Evolutionary conservation across 345 rosid genomes (phyloP).

Genomic region (Brassica rapa): DNA sequence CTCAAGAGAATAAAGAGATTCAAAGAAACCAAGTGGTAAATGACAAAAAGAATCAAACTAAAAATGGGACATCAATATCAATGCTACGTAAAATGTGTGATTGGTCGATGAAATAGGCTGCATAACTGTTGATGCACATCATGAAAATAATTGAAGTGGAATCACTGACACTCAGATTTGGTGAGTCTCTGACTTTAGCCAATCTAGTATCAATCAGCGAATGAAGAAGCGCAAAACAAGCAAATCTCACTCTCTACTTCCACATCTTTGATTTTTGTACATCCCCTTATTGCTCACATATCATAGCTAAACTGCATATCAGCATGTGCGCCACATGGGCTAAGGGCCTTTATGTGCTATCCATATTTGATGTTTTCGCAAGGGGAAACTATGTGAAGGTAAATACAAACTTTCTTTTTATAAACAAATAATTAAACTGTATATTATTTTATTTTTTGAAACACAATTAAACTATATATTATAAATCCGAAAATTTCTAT

Average conservation of each 20-base stretch:
- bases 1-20: not conserved
- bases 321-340: constrained; percentile 19
- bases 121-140: not conserved
- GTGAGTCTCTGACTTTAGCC: constrained; percentile 23
- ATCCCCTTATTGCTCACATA: not conserved
- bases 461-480: not conserved
- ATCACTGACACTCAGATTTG: constrained; percentile 23
- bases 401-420: not conserved
- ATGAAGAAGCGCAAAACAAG: constrained; percentile 14
- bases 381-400: not conserved
- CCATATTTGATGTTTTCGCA: constrained; percentile 13
- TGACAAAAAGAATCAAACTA: not conserved
- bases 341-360: constrained; percentile 12
- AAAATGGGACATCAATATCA: not conserved
- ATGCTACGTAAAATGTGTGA: not conserved
- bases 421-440: not conserved
- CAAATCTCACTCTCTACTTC: constrained; percentile 4
- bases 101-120: constrained; percentile 7
- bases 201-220: constrained; percentile 4
- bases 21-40: not conserved
- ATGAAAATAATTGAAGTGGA: constrained; percentile 6
- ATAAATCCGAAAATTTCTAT: not conserved
- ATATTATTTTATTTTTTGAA: not conserved
- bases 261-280: not conserved
- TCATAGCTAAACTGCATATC: not conserved